Evolutionary conservation across 2,329 filamentous ascomycete genomes (phyloP), one percentile per base, ranked within the genome.

Genomic region (Neofusicoccum sp.): DNA sequence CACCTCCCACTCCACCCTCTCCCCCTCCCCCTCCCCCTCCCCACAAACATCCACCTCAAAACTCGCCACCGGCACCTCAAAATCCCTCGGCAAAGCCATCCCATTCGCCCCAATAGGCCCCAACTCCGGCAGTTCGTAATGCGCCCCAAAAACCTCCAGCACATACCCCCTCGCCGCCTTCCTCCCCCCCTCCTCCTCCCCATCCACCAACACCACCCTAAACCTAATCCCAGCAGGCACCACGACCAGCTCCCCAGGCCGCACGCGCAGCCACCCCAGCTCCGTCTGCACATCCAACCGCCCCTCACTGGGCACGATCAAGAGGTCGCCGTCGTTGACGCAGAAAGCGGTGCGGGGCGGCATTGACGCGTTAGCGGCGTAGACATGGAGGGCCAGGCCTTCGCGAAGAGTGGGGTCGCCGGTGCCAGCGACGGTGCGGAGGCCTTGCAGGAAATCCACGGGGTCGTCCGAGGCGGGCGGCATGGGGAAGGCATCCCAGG

Each of bases 361-460:
- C 66, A 68, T 68, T 1, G 65, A 66, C 2, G 51, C 53, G 20
- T 65, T 67, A n/a, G 60, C 60, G 5, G 61, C 40, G 44, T 67
- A 68, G 9, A 68, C 34, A 49, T 67, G 66, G 2, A 67, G 40
- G 2, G 65, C 66, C 3, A 68, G 34, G 4, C 66, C 66, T 48
- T 64, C 61, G 38, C 61, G 58, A 12, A 64, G 48, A 2, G 62
- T 61, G 3, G 65, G 56, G 58, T 68, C 66, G 11, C 66, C 66
- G 31, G 60, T 63, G n/a, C 66, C 66, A 24, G 56, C 65, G 12
- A 68, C 63, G 2, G 66, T 68, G 26, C 63, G 63, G 6, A 68
- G 43, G 9, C 66, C 66, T 20, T 64, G 41, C 28, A 66, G 53
- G 47, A 68, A 68, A 44, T 66, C 62, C 14, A 64, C 47, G 2